A percentile compares a stretch with the other conserved stretches of the same genome.
phyloP scores from a whole-genome alignment of 2,329 filamentous ascomycete genomes.

The Talaromyces sp. region DNA sequence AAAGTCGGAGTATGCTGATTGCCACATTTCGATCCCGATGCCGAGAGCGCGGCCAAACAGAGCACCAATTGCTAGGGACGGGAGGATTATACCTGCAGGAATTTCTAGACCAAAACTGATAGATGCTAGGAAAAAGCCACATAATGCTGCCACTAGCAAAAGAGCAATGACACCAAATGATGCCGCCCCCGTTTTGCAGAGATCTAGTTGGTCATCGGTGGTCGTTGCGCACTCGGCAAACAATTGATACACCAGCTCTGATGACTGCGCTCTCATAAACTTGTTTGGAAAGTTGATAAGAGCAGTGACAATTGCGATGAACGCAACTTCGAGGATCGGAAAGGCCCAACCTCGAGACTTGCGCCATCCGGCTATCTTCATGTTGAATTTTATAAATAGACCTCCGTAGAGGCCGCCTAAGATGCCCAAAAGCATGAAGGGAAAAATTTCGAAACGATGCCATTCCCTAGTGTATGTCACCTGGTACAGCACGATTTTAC shows the following conservation, averaged over 20 bases:
- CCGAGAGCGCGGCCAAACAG: constrained; percentile 85
- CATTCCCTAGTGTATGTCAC: constrained; percentile 87
- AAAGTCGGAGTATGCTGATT: constrained; percentile 69
- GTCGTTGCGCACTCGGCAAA: constrained; percentile 86
- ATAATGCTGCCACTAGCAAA: constrained; percentile 72
- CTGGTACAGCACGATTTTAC: constrained; percentile 93
- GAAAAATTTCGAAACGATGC: constrained; percentile 91
- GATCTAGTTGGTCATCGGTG: constrained; percentile 78
- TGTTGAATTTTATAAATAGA: constrained; percentile 91
- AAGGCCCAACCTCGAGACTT: constrained; percentile 64
- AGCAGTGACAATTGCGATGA: constrained; percentile 77
- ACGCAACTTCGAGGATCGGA: constrained; percentile 73
- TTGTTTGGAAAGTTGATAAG: constrained; percentile 92
- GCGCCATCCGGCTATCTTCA: constrained; percentile 78
- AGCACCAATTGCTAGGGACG: constrained; percentile 93
- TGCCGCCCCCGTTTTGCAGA: constrained; percentile 82
- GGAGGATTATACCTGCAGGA: constrained; percentile 90
- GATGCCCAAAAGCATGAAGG: constrained; percentile 81
- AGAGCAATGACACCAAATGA: constrained; percentile 78
- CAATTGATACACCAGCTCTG: constrained; percentile 84
- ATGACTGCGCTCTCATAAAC: constrained; percentile 90
- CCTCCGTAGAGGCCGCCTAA: constrained; percentile 91
- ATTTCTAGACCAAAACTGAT: constrained; percentile 93
- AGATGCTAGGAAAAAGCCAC: constrained; percentile 80
- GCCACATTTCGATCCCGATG: constrained; percentile 84